Conservation (phyloP, 176 grass and related monocot species). For the Triticum timopheevii region DNA sequence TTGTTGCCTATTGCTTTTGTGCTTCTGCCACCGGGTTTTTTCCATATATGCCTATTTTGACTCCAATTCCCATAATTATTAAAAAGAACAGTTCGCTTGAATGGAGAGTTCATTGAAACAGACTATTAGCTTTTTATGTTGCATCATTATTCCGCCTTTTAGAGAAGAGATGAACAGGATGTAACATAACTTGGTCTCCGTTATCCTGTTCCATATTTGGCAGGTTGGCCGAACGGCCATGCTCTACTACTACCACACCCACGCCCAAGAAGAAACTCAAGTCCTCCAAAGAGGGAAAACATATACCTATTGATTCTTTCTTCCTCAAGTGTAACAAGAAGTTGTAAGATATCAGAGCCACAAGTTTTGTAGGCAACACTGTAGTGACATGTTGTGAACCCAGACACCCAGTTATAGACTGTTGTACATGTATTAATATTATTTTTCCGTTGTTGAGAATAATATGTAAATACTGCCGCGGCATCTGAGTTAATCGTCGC, state of each 20-base stretch:
- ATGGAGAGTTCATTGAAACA: neutral
- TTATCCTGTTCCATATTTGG: neutral
- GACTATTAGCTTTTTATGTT: neutral
- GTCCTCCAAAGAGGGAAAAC: conserved; percentile 52
- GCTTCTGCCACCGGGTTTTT: neutral
- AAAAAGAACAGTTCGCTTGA: neutral
- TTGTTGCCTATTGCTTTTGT: neutral
- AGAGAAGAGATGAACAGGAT: neutral
- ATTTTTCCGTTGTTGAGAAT: neutral
- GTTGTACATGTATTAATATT: conserved; percentile 13
- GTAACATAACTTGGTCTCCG: neutral
- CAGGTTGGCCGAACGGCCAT: conserved; percentile 45
- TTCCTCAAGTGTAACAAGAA: conserved; percentile 59
- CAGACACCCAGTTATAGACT: neutral
- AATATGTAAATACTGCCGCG: conserved; percentile 28
- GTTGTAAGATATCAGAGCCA: conserved; percentile 11
- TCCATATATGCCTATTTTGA: neutral
- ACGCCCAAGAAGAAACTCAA: conserved; percentile 65
- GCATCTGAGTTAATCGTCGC: too few species aligned
- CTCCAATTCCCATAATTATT: neutral
- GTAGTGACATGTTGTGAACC: neutral
- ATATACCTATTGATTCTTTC: conserved; percentile 80
- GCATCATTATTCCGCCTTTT: neutral
- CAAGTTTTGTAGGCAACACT: neutral
- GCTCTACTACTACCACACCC: conserved; percentile 15